These are phyloP conservation scores for Entophlyctis luteolus DNA, from an alignment of 192 early-diverging fungal species.

Conservation along the genomic window DNA sequence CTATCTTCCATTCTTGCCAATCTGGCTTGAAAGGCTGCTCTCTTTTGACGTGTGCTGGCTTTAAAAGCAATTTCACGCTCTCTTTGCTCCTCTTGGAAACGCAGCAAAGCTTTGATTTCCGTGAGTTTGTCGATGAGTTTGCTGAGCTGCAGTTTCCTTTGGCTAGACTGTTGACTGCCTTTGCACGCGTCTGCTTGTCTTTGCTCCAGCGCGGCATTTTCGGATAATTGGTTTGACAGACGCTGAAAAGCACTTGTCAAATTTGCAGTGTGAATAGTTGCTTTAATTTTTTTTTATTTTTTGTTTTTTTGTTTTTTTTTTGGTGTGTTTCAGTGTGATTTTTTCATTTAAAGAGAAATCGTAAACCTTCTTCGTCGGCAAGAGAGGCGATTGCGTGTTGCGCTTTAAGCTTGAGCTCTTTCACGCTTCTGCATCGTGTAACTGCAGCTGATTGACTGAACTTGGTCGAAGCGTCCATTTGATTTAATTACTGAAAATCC, in stretches of 20 bases:
- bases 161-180: background rate
- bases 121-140: constrained; percentile 21
- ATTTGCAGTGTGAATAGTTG: constrained; percentile 7
- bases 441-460: constrained; percentile 20
- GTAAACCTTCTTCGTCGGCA: constrained; percentile 26
- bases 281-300: too few relatives aligned
- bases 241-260: background rate
- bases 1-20: constrained; percentile 15
- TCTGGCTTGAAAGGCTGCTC: constrained; percentile 17
- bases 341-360: background rate
- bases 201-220: background rate
- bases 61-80: constrained; percentile 18
- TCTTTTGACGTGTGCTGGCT: constrained; percentile 10
- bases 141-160: constrained; percentile 17
- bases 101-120: constrained; percentile 13
- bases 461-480: constrained; percentile 22
- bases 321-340: too few relatives aligned
- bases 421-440: constrained; percentile 14
- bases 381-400: constrained; percentile 19
- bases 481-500: too few relatives aligned
- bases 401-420: constrained; percentile 27
- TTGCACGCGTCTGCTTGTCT: constrained; percentile 1
- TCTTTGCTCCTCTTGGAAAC: constrained; percentile 19
- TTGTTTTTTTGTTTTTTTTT: too few relatives aligned
- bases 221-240: constrained; percentile 6